Evolutionary conservation across 192 early-diverging fungal species (phyloP).

Genomic region (Podila verticillata): DNA sequence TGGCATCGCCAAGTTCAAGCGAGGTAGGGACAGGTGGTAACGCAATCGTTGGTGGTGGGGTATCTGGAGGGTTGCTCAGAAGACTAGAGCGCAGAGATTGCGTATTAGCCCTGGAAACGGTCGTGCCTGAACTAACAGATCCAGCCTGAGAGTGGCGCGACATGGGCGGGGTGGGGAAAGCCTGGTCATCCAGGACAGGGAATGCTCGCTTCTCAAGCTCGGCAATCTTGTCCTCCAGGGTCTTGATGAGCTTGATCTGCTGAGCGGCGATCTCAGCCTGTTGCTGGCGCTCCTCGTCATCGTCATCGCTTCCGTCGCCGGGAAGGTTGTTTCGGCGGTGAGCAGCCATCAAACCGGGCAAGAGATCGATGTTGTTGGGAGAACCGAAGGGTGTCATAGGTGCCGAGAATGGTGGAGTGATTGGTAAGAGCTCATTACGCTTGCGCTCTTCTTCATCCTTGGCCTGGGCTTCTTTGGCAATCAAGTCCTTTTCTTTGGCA

Average conservation of each 20-base stretch:
- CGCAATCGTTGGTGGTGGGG: constrained; percentile 43
- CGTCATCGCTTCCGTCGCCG: neutral
- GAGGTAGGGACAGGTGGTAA: constrained; percentile 35
- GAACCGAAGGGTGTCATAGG: constrained; percentile 46
- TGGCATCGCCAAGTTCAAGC: neutral
- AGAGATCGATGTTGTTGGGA: constrained; percentile 21
- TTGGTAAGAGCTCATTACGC: constrained; percentile 8
- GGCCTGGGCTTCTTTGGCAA: constrained; percentile 7
- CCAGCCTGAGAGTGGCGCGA: neutral
- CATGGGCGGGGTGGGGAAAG: constrained; percentile 36
- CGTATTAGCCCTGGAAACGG: constrained; percentile 11
- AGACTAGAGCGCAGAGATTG: constrained; percentile 38
- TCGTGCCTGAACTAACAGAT: neutral
- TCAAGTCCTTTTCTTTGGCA: constrained; percentile 31
- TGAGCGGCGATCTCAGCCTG: constrained; percentile 23
- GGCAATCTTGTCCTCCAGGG: constrained; percentile 43
- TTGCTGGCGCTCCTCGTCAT: constrained; percentile 21
- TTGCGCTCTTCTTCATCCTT: constrained; percentile 8
- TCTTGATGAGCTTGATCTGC: constrained; percentile 39
- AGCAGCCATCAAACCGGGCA: constrained; percentile 28
- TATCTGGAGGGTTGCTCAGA: constrained; percentile 36
- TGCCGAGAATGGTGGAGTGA: constrained; percentile 25
- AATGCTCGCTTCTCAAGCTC: constrained; percentile 37
- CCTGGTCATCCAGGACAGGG: constrained; percentile 2
- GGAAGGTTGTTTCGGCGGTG: neutral